phyloP scores from a whole-genome alignment of 441 rosid species.

The Kokia cookei region DNA sequence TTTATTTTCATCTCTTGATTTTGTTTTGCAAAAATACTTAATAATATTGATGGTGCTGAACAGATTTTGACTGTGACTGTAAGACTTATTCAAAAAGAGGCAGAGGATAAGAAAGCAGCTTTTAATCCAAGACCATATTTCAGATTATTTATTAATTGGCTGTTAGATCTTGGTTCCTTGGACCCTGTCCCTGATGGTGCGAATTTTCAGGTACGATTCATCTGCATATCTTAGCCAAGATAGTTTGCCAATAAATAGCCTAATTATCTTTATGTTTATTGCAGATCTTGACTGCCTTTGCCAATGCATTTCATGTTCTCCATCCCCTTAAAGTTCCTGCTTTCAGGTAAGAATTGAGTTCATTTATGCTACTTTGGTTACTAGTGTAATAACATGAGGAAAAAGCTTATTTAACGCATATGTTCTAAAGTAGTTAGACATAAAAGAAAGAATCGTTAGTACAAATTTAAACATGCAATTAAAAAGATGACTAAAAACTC shows the following conservation, averaged over 20 bases:
- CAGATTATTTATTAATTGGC: constrained; percentile 88
- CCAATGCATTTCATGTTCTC: constrained; percentile 78
- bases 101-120: constrained; percentile 80
- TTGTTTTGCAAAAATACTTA: neutral
- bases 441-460: too few relatives aligned
- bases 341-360: constrained; percentile 62
- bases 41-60: constrained; percentile 15
- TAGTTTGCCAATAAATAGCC: constrained; percentile 3
- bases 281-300: constrained; percentile 87
- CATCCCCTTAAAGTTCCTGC: constrained; percentile 95
- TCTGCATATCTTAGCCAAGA: constrained; percentile 3
- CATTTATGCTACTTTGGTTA: neutral
- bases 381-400: too few relatives aligned
- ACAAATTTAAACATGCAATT: too few relatives aligned
- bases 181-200: constrained; percentile 68
- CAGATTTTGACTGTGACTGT: constrained; percentile 80
- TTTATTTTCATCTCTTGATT: neutral
- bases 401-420: too few relatives aligned
- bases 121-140: constrained; percentile 95
- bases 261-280: constrained; percentile 10
- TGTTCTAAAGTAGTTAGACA: too few relatives aligned
- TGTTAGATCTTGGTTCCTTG: constrained; percentile 63
- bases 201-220: constrained; percentile 65
- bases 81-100: constrained; percentile 78
- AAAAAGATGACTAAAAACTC: too few relatives aligned